Evolutionary conservation across 495 filamentous ascomycete species (phyloP).

Genomic region (Immersiella caudata): DNA sequence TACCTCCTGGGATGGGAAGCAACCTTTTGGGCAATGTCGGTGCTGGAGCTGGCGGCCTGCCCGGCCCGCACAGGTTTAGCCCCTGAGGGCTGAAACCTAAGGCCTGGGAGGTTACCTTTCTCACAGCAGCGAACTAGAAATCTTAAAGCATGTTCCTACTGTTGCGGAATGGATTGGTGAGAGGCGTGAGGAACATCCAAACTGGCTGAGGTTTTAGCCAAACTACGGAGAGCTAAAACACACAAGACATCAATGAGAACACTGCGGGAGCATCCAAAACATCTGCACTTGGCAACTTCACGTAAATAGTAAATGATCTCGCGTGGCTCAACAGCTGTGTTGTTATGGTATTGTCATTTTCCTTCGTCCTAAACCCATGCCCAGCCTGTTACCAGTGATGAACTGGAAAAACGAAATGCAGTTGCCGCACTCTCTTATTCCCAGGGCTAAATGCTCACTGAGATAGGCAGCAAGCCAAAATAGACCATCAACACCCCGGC

Average conservation of each 20-base stretch:
- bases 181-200: too few species aligned
- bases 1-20: too few species aligned
- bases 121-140: too few species aligned
- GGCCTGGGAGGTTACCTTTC: too few species aligned
- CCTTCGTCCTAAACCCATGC: slow-evolving; percentile 38
- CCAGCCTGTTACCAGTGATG: slow-evolving; percentile 37
- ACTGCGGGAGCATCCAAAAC: background rate
- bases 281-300: background rate
- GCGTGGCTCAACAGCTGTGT: slow-evolving; percentile 23
- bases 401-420: slow-evolving; percentile 33
- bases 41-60: too few species aligned
- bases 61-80: too few species aligned
- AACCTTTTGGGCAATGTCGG: too few species aligned
- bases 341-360: slow-evolving; percentile 37
- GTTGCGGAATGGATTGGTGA: too few species aligned
- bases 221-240: background rate
- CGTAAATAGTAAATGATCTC: background rate
- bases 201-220: too few species aligned
- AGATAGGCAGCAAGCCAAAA: slow-evolving; percentile 28
- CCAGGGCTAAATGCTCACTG: background rate
- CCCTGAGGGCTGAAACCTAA: too few species aligned
- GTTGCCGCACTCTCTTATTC: slow-evolving; percentile 4
- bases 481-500: slow-evolving; percentile 38
- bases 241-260: background rate
- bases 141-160: too few species aligned